phyloP scores from a whole-genome alignment of 2,329 filamentous ascomycete genomes.

The Aspergillus luchuensis region DNA sequence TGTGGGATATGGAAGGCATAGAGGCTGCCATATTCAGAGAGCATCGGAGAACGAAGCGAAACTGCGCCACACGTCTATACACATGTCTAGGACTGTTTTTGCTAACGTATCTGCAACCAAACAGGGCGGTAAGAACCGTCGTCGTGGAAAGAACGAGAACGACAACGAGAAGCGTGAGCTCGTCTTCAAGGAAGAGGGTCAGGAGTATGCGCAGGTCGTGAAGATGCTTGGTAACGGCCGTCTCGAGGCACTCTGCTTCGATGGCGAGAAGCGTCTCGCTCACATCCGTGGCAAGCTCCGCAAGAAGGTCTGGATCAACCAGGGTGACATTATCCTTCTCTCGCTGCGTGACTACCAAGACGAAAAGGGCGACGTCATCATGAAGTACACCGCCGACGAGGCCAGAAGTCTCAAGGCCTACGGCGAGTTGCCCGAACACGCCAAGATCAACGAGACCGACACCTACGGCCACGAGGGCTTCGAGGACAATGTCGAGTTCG shows the following conservation, averaged over 20 bases:
- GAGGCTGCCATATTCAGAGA: background rate
- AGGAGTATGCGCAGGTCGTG: slow-evolving; percentile 84
- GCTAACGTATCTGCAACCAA: slow-evolving; percentile 30
- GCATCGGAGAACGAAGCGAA: background rate
- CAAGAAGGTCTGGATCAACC: slow-evolving; percentile 99
- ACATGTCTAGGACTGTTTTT: slow-evolving; percentile 17
- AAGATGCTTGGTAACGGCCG: slow-evolving; percentile 98
- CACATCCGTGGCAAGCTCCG: slow-evolving; percentile 94
- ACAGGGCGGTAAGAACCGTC: slow-evolving; percentile 96
- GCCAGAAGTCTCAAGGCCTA: slow-evolving; percentile 94
- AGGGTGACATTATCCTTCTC: slow-evolving; percentile 89
- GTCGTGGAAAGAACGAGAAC: slow-evolving; percentile 98
- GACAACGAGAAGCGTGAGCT: slow-evolving; percentile 99
- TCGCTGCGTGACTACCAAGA: slow-evolving; percentile 91
- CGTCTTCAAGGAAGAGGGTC: slow-evolving; percentile 97
- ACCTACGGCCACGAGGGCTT: slow-evolving; percentile 85
- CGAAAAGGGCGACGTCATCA: slow-evolving; percentile 88
- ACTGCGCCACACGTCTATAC: background rate
- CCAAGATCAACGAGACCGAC: slow-evolving; percentile 99
- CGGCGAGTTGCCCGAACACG: slow-evolving; percentile 92
- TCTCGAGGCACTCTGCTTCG: slow-evolving; percentile 91
- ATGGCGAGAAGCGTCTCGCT: slow-evolving; percentile 81
- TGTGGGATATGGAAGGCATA: background rate
- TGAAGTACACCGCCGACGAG: slow-evolving; percentile 96
- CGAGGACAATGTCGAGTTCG: slow-evolving; percentile 98